Percentiles rank a stretch among this genome's conserved stretches.
Evolutionary conservation across 805 yeast species (phyloP).

Genomic region (Lipomyces spencermartinsiae): DNA sequence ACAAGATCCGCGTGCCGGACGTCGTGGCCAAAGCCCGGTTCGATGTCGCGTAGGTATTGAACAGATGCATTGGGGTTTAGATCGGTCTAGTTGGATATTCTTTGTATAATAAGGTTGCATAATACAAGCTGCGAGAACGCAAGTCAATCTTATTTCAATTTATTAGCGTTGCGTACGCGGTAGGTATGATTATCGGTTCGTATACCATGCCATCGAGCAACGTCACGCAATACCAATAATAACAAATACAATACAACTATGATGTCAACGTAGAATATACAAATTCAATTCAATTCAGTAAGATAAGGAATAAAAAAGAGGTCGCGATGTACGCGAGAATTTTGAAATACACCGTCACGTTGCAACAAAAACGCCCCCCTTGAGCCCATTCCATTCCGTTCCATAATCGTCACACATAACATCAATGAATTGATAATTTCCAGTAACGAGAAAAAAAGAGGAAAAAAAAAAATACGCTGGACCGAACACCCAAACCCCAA

Average conservation of each 20-base stretch:
- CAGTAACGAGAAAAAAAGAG: not conserved
- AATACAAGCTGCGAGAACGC: not conserved
- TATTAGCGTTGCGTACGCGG: too few relatives aligned
- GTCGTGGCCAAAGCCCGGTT: conserved; percentile 24
- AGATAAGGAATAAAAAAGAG: not conserved
- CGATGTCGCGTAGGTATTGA: not conserved
- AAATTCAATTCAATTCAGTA: not conserved
- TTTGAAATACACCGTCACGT: not conserved
- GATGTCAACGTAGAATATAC: not conserved
- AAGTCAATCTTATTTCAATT: too few relatives aligned
- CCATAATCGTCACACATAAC: not conserved
- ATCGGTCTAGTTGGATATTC: not conserved
- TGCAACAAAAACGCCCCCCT: not conserved
- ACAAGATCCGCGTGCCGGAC: conserved; percentile 12
- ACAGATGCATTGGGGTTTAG: not conserved
- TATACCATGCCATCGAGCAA: too few relatives aligned
- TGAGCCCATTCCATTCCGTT: not conserved
- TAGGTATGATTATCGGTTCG: too few relatives aligned
- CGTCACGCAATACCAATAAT: too few relatives aligned
- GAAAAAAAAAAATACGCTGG: not conserved
- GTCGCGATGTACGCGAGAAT: not conserved
- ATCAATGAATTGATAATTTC: not conserved
- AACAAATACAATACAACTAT: too few relatives aligned
- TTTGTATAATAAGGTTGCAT: not conserved
- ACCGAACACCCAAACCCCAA: conserved; percentile 10